These are phyloP conservation scores for Mucor racemosus DNA, from an alignment of 371 early-diverging fungal species.

Conservation along the genomic window DNA sequence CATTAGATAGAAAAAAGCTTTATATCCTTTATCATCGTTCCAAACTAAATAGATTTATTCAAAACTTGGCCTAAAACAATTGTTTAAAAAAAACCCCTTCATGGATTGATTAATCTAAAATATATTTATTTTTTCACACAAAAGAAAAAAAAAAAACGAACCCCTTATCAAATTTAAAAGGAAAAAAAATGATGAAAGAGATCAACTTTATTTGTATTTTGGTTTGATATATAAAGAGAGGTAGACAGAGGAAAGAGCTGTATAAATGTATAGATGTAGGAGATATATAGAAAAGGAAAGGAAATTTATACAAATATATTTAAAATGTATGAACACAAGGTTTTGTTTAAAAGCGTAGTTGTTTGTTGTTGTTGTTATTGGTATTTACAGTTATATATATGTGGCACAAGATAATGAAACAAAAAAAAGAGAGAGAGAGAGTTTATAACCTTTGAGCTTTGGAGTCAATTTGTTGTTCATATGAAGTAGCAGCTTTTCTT, in stretches of 20 bases:
- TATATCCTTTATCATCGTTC: neutral
- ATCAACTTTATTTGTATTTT: neutral
- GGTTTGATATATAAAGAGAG: neutral
- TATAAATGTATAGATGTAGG: neutral
- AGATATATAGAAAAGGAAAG: slow-evolving; percentile 4
- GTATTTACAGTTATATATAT: neutral
- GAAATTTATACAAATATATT: slow-evolving; percentile 3
- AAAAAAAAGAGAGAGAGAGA: neutral
- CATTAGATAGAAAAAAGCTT: too few relatives aligned
- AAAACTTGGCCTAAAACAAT: slow-evolving; percentile 5
- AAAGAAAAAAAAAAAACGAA: neutral
- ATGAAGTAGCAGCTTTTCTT: slow-evolving; percentile 7
- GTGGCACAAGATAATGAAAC: slow-evolving; percentile 8
- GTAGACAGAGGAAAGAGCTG: neutral
- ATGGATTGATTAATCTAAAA: neutral
- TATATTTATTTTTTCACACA: neutral
- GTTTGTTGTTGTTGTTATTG: slow-evolving; percentile 7
- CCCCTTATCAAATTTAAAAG: neutral
- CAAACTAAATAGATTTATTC: slow-evolving; percentile 7
- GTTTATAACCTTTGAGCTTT: neutral
- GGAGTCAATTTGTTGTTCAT: neutral
- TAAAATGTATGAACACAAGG: slow-evolving; percentile 1
- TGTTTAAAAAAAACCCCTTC: neutral
- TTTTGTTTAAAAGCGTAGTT: neutral
- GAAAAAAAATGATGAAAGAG: neutral